phyloP scores from a whole-genome alignment of 495 filamentous ascomycete genomes.

The Hypomontagnella submonticulosa region DNA sequence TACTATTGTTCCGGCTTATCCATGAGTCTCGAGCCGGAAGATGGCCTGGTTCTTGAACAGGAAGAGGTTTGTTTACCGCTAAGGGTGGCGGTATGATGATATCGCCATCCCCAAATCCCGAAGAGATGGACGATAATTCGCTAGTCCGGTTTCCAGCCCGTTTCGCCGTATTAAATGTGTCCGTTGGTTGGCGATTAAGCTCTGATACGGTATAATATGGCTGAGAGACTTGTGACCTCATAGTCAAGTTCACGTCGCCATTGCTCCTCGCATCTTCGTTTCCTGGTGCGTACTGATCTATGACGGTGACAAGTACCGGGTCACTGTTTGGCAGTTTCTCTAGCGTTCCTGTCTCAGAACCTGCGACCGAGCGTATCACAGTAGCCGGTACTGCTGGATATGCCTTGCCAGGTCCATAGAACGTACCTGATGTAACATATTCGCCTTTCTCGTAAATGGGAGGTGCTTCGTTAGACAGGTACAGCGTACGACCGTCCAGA shows the following conservation, averaged over 20 bases:
- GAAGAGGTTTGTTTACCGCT: constrained; percentile 18
- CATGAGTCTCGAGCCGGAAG: constrained; percentile 53
- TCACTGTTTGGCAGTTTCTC: constrained; percentile 12
- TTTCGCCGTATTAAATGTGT: constrained; percentile 48
- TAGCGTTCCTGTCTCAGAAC: constrained; percentile 30
- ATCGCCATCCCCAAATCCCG: constrained; percentile 64
- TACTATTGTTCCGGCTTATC: constrained; percentile 45
- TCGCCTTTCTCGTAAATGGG: constrained; percentile 53
- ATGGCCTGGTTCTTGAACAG: constrained; percentile 11
- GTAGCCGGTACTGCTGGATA: constrained; percentile 23
- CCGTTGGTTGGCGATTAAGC: constrained; percentile 49
- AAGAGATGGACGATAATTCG: constrained; percentile 63
- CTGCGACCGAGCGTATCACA: constrained; percentile 16
- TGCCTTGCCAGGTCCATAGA: constrained; percentile 47
- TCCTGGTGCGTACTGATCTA: constrained; percentile 15
- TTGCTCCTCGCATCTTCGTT: constrained; percentile 21
- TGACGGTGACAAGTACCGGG: constrained; percentile 12
- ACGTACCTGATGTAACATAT: constrained; percentile 36
- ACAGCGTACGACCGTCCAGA: constrained; percentile 21
- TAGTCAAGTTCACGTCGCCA: constrained; percentile 34
- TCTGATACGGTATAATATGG: constrained; percentile 54
- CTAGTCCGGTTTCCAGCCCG: constrained; percentile 50
- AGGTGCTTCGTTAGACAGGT: constrained; percentile 42
- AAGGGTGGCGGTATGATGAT: constrained; percentile 54
- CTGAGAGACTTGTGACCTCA: constrained; percentile 46